These are phyloP conservation scores for Pseudogymnoascus verrucosus DNA, from an alignment of 2,329 filamentous ascomycete genomes.

Conservation along the genomic window DNA sequence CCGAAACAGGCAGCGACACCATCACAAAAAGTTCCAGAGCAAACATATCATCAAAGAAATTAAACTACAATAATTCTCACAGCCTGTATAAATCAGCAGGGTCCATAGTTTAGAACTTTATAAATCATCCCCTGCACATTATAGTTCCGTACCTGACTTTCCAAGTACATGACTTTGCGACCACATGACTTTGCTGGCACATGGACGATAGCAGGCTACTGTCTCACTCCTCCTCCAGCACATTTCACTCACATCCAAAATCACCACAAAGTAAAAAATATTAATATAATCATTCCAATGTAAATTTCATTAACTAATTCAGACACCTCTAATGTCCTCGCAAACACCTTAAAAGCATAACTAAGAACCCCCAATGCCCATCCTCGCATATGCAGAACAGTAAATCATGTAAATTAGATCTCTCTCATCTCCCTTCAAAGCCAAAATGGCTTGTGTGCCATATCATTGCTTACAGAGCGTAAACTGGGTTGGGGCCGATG, in stretches of 20 bases:
- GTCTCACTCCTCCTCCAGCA: background rate
- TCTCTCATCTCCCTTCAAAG: background rate
- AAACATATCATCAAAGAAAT: background rate
- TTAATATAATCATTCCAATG: background rate
- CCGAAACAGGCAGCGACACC: background rate
- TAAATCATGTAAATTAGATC: background rate
- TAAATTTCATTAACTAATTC: background rate
- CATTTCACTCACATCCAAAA: background rate
- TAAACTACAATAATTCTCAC: background rate
- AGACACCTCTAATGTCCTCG: background rate
- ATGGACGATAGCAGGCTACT: background rate
- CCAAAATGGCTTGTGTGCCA: background rate
- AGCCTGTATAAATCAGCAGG: background rate
- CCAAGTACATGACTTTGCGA: background rate
- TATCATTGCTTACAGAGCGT: background rate
- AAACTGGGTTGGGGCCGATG: background rate
- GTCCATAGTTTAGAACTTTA: background rate
- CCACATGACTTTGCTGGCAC: background rate
- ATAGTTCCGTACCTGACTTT: background rate
- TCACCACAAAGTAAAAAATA: background rate
- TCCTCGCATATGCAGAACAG: slow-evolving; percentile 1
- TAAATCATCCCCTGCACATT: background rate
- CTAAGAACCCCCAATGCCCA: background rate
- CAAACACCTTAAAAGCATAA: background rate
- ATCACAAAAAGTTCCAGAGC: background rate